Base-by-base conservation (phyloP, 805 yeast species). In the Candida adriatica region DNA sequence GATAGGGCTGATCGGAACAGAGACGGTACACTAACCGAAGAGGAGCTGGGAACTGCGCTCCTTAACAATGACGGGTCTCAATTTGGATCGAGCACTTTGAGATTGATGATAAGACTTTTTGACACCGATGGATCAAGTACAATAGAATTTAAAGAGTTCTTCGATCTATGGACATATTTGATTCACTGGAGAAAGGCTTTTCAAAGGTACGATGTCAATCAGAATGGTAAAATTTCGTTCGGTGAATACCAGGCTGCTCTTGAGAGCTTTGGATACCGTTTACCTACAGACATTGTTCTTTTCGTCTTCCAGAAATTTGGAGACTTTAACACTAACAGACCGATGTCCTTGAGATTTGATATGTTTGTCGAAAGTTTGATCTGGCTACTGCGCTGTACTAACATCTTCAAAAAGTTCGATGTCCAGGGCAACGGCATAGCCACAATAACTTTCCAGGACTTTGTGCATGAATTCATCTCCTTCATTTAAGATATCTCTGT, bases 321-420 rank as follows among this genome's bases (percentile, higher is more conserved):
- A 24, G 67, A 61, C 16, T 38, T 47, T 18, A 43, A 46, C 24
- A 45, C 46, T 6, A 54, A 53, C 30, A 49, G 44, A 13, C 53
- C 53, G 16, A 46, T 51, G 54, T 64, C 59, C 36, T 51, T 85
- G 56, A 75, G 81, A 37, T 85, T 85, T 54, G 95, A 85, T 53
- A 68, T 75, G 53, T 85, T 85, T 56, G 86, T 85, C 16, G 94
- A 85, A 51, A 68, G 83, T 33, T 66, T 85, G 43, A 81, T 84
- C 13, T 80, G 84, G 68, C 62, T 85, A 43, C 68, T 84, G 50
- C 72, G 84, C 41, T 68, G 82, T 41, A 83, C 94, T 1, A 87
- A 81, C 49, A 65, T 79, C 10, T 85, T 85, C 62, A 80, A 82
- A 48, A 77, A 76, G 49, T 82, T 70, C 53, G 95, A 85, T 52